Percentiles rank a stretch among this genome's conserved stretches.
Conservation (phyloP, 179 eudicot genomes). For the Silene noctiflora region DNA sequence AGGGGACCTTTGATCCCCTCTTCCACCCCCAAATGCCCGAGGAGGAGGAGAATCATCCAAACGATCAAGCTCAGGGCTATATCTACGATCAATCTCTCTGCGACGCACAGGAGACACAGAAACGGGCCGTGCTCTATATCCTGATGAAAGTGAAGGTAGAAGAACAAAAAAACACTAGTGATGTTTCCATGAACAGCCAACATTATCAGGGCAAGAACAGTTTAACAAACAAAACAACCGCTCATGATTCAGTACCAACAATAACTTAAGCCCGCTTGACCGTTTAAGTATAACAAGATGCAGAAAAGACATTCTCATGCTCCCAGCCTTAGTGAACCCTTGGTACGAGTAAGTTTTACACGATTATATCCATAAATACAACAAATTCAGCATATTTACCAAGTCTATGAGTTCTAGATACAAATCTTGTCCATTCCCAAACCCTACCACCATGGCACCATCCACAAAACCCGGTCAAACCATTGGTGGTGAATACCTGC, state of each 20-base stretch:
- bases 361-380: slow-evolving; percentile 19
- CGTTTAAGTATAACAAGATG: slow-evolving; percentile 19
- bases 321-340: slow-evolving; percentile 31
- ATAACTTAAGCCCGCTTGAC: slow-evolving; percentile 20
- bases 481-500: not conserved
- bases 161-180: slow-evolving; percentile 41
- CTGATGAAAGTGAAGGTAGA: slow-evolving; percentile 36
- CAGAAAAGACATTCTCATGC: slow-evolving; percentile 16
- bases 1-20: slow-evolving; percentile 53
- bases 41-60: slow-evolving; percentile 53
- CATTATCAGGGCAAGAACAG: slow-evolving; percentile 23
- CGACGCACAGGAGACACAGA: slow-evolving; percentile 87
- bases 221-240: slow-evolving; percentile 22
- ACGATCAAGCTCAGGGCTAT: slow-evolving; percentile 67
- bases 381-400: not conserved
- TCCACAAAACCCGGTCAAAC: not conserved
- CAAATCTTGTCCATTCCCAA: not conserved
- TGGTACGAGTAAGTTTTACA: slow-evolving; percentile 23
- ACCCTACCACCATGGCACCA: slow-evolving; percentile 8
- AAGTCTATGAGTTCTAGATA: not conserved
- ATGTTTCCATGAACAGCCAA: slow-evolving; percentile 37
- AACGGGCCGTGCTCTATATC: slow-evolving; percentile 75
- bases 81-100: slow-evolving; percentile 64
- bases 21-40: slow-evolving; percentile 66
- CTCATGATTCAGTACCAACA: slow-evolving; percentile 35